Evolutionary conservation across 1,284 basidiomycete genomes (phyloP).

Genomic region (Cutaneotrichosporon sp.): DNA sequence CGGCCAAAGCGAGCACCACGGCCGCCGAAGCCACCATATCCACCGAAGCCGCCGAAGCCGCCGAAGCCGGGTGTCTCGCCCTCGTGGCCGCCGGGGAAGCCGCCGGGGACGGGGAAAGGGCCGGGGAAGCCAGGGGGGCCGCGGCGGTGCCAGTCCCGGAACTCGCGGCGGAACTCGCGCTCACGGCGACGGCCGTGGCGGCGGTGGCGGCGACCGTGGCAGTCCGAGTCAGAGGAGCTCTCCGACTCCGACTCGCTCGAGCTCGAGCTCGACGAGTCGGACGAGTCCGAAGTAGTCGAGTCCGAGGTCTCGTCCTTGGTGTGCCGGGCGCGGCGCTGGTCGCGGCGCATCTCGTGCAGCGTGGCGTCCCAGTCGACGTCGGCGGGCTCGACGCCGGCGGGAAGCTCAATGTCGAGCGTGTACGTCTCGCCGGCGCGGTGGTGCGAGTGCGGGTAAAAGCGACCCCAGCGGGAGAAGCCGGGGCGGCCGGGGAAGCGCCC

Average conservation of each 20-base stretch:
- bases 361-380: conserved; percentile 5
- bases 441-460: neutral
- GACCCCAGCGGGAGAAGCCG: neutral
- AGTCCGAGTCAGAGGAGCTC: neutral
- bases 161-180: neutral
- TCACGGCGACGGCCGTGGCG: neutral
- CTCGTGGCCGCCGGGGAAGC: neutral
- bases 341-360: neutral
- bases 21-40: too few relatives aligned
- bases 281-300: conserved; percentile 1
- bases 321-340: neutral
- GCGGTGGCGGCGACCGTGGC: neutral
- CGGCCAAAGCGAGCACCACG: neutral
- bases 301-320: neutral
- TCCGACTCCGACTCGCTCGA: neutral
- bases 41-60: too few relatives aligned
- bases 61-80: neutral
- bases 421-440: neutral
- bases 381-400: neutral
- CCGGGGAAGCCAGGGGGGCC: neutral
- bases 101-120: too few relatives aligned
- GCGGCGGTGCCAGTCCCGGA: neutral
- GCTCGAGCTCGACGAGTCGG: neutral
- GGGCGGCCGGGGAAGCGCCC: neutral
- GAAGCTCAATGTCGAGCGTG: neutral